Evolutionary conservation across 208 protist species (phyloP), one percentile per base, ranked within the genome.

Genomic region (Balamuthia mandrillaris): DNA sequence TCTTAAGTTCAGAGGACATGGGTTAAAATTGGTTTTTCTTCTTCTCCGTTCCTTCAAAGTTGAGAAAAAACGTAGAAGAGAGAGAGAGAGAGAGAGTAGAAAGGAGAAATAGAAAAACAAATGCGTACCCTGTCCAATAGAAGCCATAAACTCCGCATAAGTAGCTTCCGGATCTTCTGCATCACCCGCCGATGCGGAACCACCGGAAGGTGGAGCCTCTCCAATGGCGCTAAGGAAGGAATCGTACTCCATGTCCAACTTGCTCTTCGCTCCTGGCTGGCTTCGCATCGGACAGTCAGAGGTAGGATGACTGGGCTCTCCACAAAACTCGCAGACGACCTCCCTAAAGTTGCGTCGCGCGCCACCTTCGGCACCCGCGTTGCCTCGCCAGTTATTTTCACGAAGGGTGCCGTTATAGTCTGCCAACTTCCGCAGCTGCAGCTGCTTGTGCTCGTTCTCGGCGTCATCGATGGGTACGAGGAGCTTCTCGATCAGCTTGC

Each of bases 381-480:
- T n/a, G n/a, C n/a, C n/a, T n/a, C n/a, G n/a, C 47, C 60, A 79
- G 70, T 93, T 88, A 27, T 95, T 91, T n/a, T 95, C 92, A 29
- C 93, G 72, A 14, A 95, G 87, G 0, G 93, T 95, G 39, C 94
- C 94, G 61, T 95, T 95, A 45, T 92, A 86, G 18, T 79, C 39
- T 0, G 94, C 93, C n/a, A 96, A 82, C 49, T 94, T 92, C 52
- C 90, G 84, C 49, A 96, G 83, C 82, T 96, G 94, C 66, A 85
- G 87, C 12, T 79, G 78, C 83, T 95, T 96, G 61, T 88, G 83
- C 49, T 95, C 93, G 81, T 95, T 95, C 6, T 89, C 61, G 10
- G 70, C 85, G 18, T 92, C 91, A 51, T 92, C 89, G n/a, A 93
- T 86, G n/a, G 87, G 91, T 47, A 87, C 51, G 10, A 93, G 60